Evolutionary conservation across 805 yeast species (phyloP).

Genomic region (Wickerhamiella musiphila): DNA sequence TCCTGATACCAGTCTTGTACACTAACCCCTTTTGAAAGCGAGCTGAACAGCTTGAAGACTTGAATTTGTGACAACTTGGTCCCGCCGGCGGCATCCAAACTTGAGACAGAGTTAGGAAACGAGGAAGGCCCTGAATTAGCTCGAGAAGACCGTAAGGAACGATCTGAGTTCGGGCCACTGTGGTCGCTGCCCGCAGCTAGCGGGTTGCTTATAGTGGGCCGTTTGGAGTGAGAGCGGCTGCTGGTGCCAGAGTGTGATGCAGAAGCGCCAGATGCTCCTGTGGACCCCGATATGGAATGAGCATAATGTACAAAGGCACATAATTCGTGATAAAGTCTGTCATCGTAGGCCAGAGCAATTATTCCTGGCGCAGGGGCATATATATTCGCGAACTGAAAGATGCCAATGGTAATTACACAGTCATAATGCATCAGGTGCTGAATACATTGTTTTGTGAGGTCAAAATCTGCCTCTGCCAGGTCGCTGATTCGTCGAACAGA

Average conservation of each 20-base stretch:
- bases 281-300: conserved; percentile 9
- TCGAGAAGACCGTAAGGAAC: no score
- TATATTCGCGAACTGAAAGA: conserved; percentile 74
- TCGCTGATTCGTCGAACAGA: conserved; percentile 61
- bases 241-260: not conserved
- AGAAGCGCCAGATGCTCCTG: not conserved
- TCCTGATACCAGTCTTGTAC: conserved; percentile 69
- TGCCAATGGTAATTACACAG: conserved; percentile 65
- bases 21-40: conserved; percentile 60
- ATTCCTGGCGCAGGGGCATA: conserved; percentile 80
- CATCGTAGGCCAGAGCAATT: conserved; percentile 45
- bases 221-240: conserved; percentile 2
- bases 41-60: conserved; percentile 55
- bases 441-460: conserved; percentile 67
- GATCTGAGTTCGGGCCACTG: no score
- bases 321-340: conserved; percentile 60
- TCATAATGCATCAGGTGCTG: conserved; percentile 83
- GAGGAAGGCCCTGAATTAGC: no score
- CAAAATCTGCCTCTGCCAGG: conserved; percentile 64
- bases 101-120: conserved; percentile 3
- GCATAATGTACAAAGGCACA: conserved; percentile 54
- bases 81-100: conserved; percentile 1
- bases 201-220: no score
- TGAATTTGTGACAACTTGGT: conserved; percentile 6
- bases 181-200: no score